phyloP scores from a whole-genome alignment of 148 eudicot genomes.

The Chenopodium quinoa region DNA sequence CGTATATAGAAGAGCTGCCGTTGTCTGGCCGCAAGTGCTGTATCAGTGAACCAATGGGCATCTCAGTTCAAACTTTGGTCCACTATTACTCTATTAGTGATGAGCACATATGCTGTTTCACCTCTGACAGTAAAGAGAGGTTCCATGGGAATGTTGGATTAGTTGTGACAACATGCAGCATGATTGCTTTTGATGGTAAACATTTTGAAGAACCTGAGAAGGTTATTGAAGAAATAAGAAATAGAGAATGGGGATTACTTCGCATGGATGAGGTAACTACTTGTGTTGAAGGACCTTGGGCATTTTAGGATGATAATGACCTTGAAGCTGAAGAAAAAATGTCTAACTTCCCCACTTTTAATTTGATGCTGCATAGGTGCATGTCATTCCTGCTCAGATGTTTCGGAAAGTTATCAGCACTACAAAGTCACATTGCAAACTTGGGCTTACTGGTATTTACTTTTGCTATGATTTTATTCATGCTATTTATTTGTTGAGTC shows the following conservation, averaged over 20 bases:
- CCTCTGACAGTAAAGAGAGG: constrained; percentile 95
- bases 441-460: constrained; percentile 84
- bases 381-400: constrained; percentile 99
- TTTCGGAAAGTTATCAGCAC: constrained; percentile 93
- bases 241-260: constrained; percentile 96
- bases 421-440: constrained; percentile 96
- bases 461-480: constrained; percentile 10
- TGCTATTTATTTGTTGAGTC: constrained; percentile 12
- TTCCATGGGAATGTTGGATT: constrained; percentile 89
- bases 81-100: constrained; percentile 81
- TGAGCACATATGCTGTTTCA: constrained; percentile 89
- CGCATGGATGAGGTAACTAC: constrained; percentile 83
- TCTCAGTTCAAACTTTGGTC: constrained; percentile 98
- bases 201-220: constrained; percentile 97
- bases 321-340: background rate
- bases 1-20: constrained; percentile 92
- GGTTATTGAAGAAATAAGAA: constrained; percentile 94
- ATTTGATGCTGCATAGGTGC: constrained; percentile 56
- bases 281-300: background rate
- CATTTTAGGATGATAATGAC: background rate
- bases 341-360: constrained; percentile 2
- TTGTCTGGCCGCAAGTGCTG: constrained; percentile 96
- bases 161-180: constrained; percentile 90
- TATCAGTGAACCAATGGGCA: constrained; percentile 99
- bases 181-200: constrained; percentile 98